These are phyloP conservation scores for Mortierella polycephala DNA, from an alignment of 371 early-diverging fungal genomes.

Conservation along the genomic window DNA sequence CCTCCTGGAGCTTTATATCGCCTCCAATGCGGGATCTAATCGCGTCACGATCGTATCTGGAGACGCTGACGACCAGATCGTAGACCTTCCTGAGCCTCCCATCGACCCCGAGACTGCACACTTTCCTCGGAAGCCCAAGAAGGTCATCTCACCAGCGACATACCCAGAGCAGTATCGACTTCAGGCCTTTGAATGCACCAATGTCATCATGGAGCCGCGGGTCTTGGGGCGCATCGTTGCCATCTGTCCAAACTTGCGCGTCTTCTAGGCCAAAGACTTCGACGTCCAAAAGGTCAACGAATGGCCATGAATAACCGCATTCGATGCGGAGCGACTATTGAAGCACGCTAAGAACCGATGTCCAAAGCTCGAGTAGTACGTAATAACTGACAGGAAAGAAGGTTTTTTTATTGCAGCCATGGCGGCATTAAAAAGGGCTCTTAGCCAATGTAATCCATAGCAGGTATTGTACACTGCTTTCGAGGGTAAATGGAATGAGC, in stretches of 20 bases:
- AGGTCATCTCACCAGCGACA: conserved; percentile 12
- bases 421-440: no score
- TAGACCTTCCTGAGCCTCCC: not conserved
- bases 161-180: conserved; percentile 23
- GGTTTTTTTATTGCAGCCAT: no score
- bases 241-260: conserved; percentile 27
- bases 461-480: no score
- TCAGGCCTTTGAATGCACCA: conserved; percentile 8
- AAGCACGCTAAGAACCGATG: conserved; percentile 11
- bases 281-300: not conserved
- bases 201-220: conserved; percentile 3
- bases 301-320: not conserved
- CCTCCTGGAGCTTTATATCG: conserved; percentile 5
- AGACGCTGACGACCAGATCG: conserved; percentile 12
- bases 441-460: no score
- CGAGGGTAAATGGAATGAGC: no score
- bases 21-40: no score
- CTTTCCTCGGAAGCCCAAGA: conserved; percentile 19
- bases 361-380: conserved; percentile 27
- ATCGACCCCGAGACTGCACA: conserved; percentile 27
- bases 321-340: conserved; percentile 7
- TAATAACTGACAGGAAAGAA: no score
- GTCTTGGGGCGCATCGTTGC: conserved; percentile 23
- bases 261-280: conserved; percentile 16
- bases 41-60: conserved; percentile 2